Conservation (phyloP, 495 filamentous ascomycete species). For the Xylaria flabelliformis region DNA sequence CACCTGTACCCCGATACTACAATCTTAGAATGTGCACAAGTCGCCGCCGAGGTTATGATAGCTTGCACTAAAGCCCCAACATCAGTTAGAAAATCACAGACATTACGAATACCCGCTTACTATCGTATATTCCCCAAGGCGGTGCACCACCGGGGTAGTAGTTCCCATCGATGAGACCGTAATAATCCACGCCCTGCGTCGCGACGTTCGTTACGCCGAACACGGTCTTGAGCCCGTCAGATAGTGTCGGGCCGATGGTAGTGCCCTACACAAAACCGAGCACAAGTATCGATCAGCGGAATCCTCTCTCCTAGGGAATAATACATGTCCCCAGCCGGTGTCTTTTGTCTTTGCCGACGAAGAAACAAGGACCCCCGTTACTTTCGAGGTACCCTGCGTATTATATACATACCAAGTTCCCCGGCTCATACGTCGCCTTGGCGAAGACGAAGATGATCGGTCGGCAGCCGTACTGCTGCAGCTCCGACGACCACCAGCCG, state of each 20-base stretch:
- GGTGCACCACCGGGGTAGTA: slow-evolving; percentile 45
- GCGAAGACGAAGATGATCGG: slow-evolving; percentile 56
- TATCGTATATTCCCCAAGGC: slow-evolving; percentile 46
- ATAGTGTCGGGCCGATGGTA: slow-evolving; percentile 50
- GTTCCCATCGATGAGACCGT: slow-evolving; percentile 46
- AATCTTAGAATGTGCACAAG: slow-evolving; percentile 40
- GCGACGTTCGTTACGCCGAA: slow-evolving; percentile 48
- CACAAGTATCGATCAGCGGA: slow-evolving; percentile 26
- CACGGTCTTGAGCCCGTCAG: slow-evolving; percentile 42
- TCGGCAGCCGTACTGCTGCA: slow-evolving; percentile 48
- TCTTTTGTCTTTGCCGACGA: background rate
- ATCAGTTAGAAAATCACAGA: background rate
- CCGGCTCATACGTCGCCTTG: slow-evolving; percentile 55
- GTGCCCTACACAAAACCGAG: slow-evolving; percentile 39
- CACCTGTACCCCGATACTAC: slow-evolving; percentile 43
- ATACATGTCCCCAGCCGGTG: background rate
- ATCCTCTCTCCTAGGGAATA: background rate
- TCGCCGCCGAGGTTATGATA: slow-evolving; percentile 37
- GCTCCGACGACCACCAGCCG: slow-evolving; percentile 46
- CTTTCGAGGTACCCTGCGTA: background rate
- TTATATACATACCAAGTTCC: slow-evolving; percentile 55
- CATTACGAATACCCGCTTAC: background rate
- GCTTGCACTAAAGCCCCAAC: slow-evolving; percentile 25
- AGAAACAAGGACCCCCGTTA: background rate
- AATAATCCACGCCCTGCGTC: slow-evolving; percentile 51